Evolutionary conservation across 2,329 filamentous ascomycete species (phyloP).

Genomic region (Fusarium poae): DNA sequence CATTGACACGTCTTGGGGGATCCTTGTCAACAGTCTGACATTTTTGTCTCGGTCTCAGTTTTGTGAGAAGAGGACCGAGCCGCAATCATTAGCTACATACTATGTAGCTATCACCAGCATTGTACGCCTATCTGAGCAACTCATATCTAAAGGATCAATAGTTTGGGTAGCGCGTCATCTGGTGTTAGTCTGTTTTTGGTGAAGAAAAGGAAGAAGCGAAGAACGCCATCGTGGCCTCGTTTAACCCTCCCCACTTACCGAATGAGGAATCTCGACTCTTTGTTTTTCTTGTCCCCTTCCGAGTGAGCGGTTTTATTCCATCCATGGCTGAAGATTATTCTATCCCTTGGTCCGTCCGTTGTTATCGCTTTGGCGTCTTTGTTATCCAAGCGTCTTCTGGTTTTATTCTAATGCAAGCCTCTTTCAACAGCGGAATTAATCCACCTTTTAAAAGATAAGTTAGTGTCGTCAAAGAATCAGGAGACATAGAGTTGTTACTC

Average conservation of each 20-base stretch:
- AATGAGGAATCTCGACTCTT: constrained; percentile 7
- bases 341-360: background rate
- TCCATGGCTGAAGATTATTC: background rate
- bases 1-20: background rate
- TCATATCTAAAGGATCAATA: constrained; percentile 5
- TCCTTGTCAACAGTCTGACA: background rate
- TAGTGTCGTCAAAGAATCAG: background rate
- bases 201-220: background rate
- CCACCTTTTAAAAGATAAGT: background rate
- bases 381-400: constrained; percentile 11
- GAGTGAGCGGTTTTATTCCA: constrained; percentile 5
- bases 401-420: constrained; percentile 19
- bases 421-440: constrained; percentile 1
- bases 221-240: background rate
- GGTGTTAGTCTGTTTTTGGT: background rate
- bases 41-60: constrained; percentile 8
- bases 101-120: background rate
- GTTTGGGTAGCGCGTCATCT: background rate
- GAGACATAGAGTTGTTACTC: background rate
- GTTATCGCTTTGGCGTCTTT: background rate
- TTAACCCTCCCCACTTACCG: constrained; percentile 4
- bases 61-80: background rate
- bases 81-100: background rate
- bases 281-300: background rate
- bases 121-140: background rate